Evolutionary conservation across 2,329 filamentous ascomycete species (phyloP).

Genomic region (Aspergillus sp.): DNA sequence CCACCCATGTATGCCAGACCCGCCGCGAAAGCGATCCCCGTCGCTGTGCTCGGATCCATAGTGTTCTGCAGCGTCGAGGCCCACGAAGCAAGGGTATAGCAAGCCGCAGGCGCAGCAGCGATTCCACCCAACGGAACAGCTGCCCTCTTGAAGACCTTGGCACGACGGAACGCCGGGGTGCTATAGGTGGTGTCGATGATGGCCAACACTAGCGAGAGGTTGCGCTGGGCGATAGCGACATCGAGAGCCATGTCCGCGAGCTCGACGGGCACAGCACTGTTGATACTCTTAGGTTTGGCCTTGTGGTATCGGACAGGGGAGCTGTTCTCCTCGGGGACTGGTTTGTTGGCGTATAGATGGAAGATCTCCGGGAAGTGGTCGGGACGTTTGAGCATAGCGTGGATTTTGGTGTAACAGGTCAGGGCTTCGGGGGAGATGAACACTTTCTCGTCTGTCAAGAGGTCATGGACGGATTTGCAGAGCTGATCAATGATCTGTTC

Average conservation of each 20-base stretch:
- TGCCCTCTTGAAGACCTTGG: conserved; percentile 48
- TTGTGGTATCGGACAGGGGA: conserved; percentile 61
- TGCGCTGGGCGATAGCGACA: conserved; percentile 75
- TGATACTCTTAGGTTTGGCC: conserved; percentile 68
- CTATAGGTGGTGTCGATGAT: conserved; percentile 67
- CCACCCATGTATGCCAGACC: conserved; percentile 81
- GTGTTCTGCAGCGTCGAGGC: conserved; percentile 68
- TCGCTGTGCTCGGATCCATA: conserved; percentile 76
- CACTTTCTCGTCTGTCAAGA: conserved; percentile 73
- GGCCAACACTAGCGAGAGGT: conserved; percentile 75
- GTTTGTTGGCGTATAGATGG: conserved; percentile 80
- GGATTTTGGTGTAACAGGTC: conserved; percentile 72
- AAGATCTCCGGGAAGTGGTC: conserved; percentile 79
- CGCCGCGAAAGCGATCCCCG: conserved; percentile 75
- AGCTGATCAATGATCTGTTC: conserved; percentile 47
- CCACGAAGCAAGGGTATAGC: conserved; percentile 70
- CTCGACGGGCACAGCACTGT: conserved; percentile 70
- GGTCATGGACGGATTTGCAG: conserved; percentile 62
- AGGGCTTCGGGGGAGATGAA: conserved; percentile 77
- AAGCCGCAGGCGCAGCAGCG: conserved; percentile 37
- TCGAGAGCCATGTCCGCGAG: conserved; percentile 74
- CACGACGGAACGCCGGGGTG: conserved; percentile 45
- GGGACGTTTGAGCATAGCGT: conserved; percentile 71
- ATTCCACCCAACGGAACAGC: conserved; percentile 44
- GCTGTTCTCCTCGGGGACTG: conserved; percentile 64